Base-by-base conservation (phyloP, 495 filamentous ascomycete genomes). In the Penicillium crystallinum region DNA sequence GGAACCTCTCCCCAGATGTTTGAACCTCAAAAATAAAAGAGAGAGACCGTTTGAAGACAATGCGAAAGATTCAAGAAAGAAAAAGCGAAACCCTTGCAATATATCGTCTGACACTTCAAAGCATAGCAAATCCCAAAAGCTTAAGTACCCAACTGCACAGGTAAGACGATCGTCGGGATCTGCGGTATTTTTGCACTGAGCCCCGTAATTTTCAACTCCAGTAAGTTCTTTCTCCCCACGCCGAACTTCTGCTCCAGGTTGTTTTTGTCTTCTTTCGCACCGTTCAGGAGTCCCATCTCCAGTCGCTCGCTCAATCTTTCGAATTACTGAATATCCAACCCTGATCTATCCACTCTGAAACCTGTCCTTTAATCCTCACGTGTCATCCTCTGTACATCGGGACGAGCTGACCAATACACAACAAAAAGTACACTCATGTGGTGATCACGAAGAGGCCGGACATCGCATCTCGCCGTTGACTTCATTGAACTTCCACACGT, bases 231-330 rank as follows among this genome's bases (percentile, higher is more conserved):
- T 55, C 55, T 61, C 58, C 49, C 53, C 57, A 57, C 61, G 52
- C 58, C 49, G 17, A 27, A 29, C 29, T 31, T 25, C 38, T 36
- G 23, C 31, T 27, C 36, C 43, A 21, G 43, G 39, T 27, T 57
- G 52, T 46, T 57, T 49, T 36, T 33, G 11, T 27, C 40, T 46
- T 36, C 46, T 30, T 37, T 53, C 40, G 40, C 47, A 29, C 33
- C 45, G 25, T 44, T 52, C 43, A 39, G 46, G 50, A 55, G 44
- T 46, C 14, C 43, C 33, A 22, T 41, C 51, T 54, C 56, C 55
- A 55, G 60, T 55, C 63, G 49, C 57, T 66, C 63, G 61, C 63
- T 66, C 54, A 56, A 35, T 43, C 50, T 35, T 55, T 42, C 54
- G 52, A 53, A 38, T 21, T 43, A 33, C 31, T 27, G 44, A 49